phyloP scores from a whole-genome alignment of 106 monocot genomes.

The Xerophyta viscosa region DNA sequence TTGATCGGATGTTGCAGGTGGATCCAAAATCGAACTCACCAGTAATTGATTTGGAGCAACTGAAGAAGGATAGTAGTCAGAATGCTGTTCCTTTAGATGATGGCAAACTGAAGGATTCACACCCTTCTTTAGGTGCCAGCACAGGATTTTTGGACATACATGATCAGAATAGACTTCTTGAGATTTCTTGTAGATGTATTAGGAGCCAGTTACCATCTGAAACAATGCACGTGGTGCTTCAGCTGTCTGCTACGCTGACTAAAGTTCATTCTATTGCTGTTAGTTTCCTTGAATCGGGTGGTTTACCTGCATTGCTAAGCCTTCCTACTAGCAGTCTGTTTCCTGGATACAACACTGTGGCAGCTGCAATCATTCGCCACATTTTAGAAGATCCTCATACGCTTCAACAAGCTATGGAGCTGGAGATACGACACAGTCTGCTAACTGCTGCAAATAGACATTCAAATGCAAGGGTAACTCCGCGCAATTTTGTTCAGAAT shows the following conservation, averaged over 20 bases:
- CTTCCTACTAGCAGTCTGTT: constrained; percentile 81
- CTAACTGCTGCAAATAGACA: constrained; percentile 64
- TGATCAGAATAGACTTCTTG: constrained; percentile 73
- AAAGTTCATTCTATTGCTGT: constrained; percentile 84
- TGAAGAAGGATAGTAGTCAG: constrained; percentile 43
- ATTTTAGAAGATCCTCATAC: constrained; percentile 97
- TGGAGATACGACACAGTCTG: constrained; percentile 89
- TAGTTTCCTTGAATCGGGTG: constrained; percentile 77
- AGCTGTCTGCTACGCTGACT: constrained; percentile 89
- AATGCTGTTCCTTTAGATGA: constrained; percentile 53
- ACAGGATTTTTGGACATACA: constrained; percentile 35
- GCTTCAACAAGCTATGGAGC: constrained; percentile 97
- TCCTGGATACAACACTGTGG: constrained; percentile 85
- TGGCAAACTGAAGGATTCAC: constrained; percentile 25
- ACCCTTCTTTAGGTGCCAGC: constrained; percentile 10
- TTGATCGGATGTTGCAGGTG: constrained; percentile 80
- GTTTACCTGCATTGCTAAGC: constrained; percentile 66
- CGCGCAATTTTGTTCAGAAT: constrained; percentile 84
- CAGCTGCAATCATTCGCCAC: constrained; percentile 81
- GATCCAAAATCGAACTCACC: constrained; percentile 58
- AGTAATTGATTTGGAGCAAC: constrained; percentile 37
- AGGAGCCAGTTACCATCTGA: constrained; percentile 76
- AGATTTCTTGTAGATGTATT: constrained; percentile 85
- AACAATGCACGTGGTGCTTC: constrained; percentile 89
- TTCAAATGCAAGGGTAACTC: constrained; percentile 72